Base-by-base conservation (phyloP, 2,329 filamentous ascomycete species). In the Cladophialophora yegresii region DNA sequence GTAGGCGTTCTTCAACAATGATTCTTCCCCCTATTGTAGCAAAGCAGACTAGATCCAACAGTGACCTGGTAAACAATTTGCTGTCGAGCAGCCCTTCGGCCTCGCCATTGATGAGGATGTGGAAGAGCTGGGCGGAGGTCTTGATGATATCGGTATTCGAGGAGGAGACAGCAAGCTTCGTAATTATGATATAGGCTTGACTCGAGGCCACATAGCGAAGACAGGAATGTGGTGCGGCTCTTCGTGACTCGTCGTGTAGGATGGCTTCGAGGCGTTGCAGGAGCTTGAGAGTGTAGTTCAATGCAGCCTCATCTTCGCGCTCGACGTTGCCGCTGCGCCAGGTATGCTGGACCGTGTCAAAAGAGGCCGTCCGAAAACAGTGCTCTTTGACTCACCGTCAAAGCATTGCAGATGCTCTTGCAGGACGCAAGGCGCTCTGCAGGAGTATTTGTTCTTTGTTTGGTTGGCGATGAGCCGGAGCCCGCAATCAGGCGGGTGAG, bases 1-100 rank as follows among this genome's bases (percentile, higher is more conserved):
- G 93, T 10, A 91, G 93, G 63, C 96, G 91, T 59, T 87, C 84
- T 43, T 89, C 87, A 3, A 93, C 67, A 30, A 71, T 65, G 32
- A 87, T 84, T 67, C 91, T 86, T 73, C 85, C 88, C 71, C 90
- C 90, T 65, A 86, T 84, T 50, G 89, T 88, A 1, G 65, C 67
- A 54, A 53, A 66, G 65, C 92, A 86, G 57, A 97, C 84, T 65
- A 99, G 85, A 71, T 92, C 91, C 73, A 96, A 95, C 73, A 99
- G 78, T 72, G 91, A 93, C 63, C 88, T 86, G 2, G 95, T 92
- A 75, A 99, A 99, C 61, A 86, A 84, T 33, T 89, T 85, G 73
- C 90, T 96, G 73, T 96, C 91, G 54, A 97, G 86, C 73, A 98
- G 96, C 40, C 92, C 92, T 75, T 97, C 95, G 78, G 97, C 93